phyloP scores from a whole-genome alignment of 2,329 filamentous ascomycete genomes.

The Xylariaceae sp. region DNA sequence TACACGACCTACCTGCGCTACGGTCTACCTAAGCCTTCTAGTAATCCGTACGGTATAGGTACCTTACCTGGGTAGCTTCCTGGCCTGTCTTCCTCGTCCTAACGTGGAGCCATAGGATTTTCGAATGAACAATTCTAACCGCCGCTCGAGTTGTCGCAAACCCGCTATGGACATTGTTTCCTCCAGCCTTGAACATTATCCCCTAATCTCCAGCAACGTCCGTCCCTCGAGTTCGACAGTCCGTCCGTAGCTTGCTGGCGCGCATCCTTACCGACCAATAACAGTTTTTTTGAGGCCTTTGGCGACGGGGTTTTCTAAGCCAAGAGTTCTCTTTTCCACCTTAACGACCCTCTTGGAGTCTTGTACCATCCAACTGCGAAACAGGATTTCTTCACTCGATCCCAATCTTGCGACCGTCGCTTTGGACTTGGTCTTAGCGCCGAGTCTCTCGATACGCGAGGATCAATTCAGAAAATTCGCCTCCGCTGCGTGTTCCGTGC shows the following conservation, averaged over 20 bases:
- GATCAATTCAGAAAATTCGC: constrained; percentile 2
- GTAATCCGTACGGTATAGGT: too few species aligned
- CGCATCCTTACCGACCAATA: constrained; percentile 14
- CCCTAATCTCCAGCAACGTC: constrained; percentile 10
- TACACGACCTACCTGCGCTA: too few species aligned
- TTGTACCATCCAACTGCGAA: background rate
- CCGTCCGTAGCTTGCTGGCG: background rate
- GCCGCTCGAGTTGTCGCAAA: constrained; percentile 1
- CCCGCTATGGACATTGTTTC: constrained; percentile 16
- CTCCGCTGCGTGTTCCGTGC: background rate
- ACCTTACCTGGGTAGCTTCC: background rate
- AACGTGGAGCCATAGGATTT: constrained; percentile 3
- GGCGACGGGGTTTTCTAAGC: background rate
- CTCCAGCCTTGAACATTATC: constrained; percentile 9
- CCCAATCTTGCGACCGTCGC: background rate
- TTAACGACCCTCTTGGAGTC: background rate
- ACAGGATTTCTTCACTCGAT: background rate
- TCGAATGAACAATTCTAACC: constrained; percentile 6
- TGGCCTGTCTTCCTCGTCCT: background rate
- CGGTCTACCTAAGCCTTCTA: too few species aligned
- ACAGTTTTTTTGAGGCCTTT: constrained; percentile 4
- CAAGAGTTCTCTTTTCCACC: background rate
- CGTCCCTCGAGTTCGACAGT: background rate
- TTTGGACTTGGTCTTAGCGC: background rate
- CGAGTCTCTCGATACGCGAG: background rate